Evolutionary conservation across 495 filamentous ascomycete genomes (phyloP), one percentile per base, ranked within the genome.

Genomic region (Talaromyces stipitatus): DNA sequence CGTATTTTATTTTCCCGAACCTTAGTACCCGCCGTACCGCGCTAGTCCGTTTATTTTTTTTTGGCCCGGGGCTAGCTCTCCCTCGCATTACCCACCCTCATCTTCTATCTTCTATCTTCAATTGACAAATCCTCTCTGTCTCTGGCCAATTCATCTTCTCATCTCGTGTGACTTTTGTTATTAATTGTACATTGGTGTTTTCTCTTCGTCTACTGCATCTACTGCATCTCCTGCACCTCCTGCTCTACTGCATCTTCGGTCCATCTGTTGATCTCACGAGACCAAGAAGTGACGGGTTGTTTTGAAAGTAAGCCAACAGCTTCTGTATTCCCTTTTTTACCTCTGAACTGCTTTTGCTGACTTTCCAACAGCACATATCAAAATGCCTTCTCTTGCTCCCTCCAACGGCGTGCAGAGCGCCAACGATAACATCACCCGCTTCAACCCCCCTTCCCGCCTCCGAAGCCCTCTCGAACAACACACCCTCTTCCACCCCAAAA

Each of bases 391-490:
- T 57, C 66, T 69, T 60, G 70, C 76, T 68, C 67, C 74, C 58
- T 67, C 69, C 58, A 77, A 74, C 61, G 77, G 73, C 66, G 60
- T 63, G 51, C 63, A 65, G 38, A 90, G 86, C 69, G 91, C 91
- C 65, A 96, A 98, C 79, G 94, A 98, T 77, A 97, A 97, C 78
- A 98, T 98, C 78, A 88, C 86, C 67, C 91, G 94, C 58, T 98
- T 98, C 76, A 82, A 84, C 59, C 90, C 94, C 66, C 92, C 95
- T 57, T 96, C 90, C 76, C 85, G 94, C 66, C 89, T 90, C 56
- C 74, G 92, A 75, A 96, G 89, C 79, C 94, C 94, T 57, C 84
- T 84, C 64, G 83, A 85, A 56, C 73, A 82, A 57, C 88, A 96
- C 73, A 85, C 89, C 55, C 86, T 98, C 59, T 98, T 97, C 87